Evolutionary conservation across 2,329 filamentous ascomycete genomes (phyloP).

Genomic region (Monosporascus sp.): DNA sequence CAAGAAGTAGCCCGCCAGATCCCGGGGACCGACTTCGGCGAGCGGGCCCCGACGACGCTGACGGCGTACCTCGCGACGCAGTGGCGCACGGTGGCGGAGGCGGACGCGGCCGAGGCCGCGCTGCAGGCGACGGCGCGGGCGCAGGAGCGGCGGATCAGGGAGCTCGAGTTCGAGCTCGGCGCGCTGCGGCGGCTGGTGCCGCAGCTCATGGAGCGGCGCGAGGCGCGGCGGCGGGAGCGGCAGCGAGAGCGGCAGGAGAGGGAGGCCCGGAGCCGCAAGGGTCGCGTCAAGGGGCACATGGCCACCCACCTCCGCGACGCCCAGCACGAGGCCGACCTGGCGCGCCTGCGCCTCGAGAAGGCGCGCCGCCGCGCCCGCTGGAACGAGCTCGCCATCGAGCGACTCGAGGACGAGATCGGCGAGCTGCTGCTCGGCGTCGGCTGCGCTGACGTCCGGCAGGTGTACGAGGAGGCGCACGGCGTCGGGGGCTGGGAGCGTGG

Average conservation of each 20-base stretch:
- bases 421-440: background rate
- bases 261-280: background rate
- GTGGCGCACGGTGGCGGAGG: constrained; percentile 1
- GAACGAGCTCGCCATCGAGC: background rate
- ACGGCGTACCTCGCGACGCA: constrained; percentile 4
- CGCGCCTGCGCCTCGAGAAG: background rate
- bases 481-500: too few species aligned
- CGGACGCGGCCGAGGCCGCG: constrained; percentile 2
- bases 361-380: background rate
- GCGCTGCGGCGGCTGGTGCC: background rate
- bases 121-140: constrained; percentile 3
- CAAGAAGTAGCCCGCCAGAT: constrained; percentile 1
- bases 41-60: background rate
- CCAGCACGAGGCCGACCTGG: constrained; percentile 7
- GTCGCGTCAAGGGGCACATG: constrained; percentile 10
- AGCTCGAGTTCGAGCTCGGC: constrained; percentile 1
- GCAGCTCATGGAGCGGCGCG: background rate
- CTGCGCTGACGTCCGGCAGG: background rate
- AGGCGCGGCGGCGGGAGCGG: background rate
- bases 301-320: constrained; percentile 6
- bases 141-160: constrained; percentile 5
- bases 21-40: constrained; percentile 1
- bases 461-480: background rate
- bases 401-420: background rate
- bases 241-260: background rate